These are phyloP conservation scores for Dispira parvispora DNA, from an alignment of 192 early-diverging fungal genomes.

Conservation along the genomic window DNA sequence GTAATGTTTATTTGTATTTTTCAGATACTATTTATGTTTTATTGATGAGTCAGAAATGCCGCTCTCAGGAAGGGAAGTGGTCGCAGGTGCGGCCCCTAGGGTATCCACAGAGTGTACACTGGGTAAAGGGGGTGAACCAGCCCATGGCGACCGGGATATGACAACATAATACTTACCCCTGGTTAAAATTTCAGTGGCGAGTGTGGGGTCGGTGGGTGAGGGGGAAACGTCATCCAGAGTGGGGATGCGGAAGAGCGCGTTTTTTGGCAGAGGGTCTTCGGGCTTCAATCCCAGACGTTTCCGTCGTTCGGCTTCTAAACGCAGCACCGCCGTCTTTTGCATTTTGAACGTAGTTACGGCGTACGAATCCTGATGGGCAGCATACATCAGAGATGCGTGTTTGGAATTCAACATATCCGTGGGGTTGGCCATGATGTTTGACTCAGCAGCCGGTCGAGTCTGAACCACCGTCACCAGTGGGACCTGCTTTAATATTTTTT, in stretches of 20 bases:
- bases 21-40: no score
- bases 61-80: no score
- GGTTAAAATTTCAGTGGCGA: background rate
- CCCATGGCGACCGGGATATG: slow-evolving; percentile 4
- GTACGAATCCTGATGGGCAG: slow-evolving; percentile 2
- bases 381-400: background rate
- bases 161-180: slow-evolving; percentile 6
- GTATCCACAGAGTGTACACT: background rate
- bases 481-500: background rate
- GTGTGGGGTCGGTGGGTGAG: background rate
- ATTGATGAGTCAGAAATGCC: no score
- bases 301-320: background rate
- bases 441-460: no score
- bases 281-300: background rate
- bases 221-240: background rate
- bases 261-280: background rate
- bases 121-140: background rate
- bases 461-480: background rate
- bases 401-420: background rate
- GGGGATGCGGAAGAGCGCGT: background rate
- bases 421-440: background rate
- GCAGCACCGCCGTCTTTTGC: background rate
- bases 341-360: background rate
- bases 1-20: no score
- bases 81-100: background rate